A percentile compares a stretch with the other conserved stretches of the same genome.
These are phyloP conservation scores for Colletotrichum cordylinicola DNA, from an alignment of 2,329 filamentous ascomycete species.

Conservation along the genomic window DNA sequence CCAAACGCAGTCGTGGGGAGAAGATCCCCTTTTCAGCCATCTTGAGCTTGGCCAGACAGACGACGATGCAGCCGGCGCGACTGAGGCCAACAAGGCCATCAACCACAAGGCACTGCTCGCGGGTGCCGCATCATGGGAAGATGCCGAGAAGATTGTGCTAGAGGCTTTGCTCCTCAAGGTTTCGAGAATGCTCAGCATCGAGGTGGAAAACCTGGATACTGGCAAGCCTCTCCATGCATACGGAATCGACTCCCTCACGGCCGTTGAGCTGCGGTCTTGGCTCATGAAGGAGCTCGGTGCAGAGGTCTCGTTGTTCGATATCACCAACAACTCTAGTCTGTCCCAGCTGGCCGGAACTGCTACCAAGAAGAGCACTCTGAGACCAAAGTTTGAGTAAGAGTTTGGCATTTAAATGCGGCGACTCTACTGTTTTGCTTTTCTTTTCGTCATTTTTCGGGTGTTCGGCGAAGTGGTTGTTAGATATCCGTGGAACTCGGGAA, in stretches of 20 bases:
- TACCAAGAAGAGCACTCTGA: slow-evolving; percentile 28
- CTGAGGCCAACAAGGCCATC: slow-evolving; percentile 6
- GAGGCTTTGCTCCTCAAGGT: slow-evolving; percentile 29
- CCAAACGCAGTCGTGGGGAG: slow-evolving; percentile 24
- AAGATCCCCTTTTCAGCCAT: slow-evolving; percentile 29
- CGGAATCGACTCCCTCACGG: slow-evolving; percentile 31
- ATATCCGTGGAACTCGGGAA: background rate
- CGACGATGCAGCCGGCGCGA: background rate
- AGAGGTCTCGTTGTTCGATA: slow-evolving; percentile 51
- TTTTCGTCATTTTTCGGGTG: background rate
- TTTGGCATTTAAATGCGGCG: background rate
- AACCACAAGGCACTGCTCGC: slow-evolving; percentile 24
- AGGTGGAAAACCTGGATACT: slow-evolving; percentile 24
- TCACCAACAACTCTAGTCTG: slow-evolving; percentile 39
- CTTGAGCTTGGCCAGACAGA: background rate
- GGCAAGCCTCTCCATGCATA: slow-evolving; percentile 25
- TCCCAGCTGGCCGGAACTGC: slow-evolving; percentile 27
- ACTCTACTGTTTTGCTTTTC: background rate
- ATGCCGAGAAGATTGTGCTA: slow-evolving; percentile 26
- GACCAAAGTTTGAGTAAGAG: background rate
- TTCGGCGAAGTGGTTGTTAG: background rate
- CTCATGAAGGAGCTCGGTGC: slow-evolving; percentile 48
- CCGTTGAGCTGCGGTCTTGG: slow-evolving; percentile 49
- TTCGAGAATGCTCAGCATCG: slow-evolving; percentile 25
- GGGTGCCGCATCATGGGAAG: slow-evolving; percentile 24